phyloP scores from a whole-genome alignment of 768 basidiomycete genomes.

The Tylopilus cervinicoccineus region DNA sequence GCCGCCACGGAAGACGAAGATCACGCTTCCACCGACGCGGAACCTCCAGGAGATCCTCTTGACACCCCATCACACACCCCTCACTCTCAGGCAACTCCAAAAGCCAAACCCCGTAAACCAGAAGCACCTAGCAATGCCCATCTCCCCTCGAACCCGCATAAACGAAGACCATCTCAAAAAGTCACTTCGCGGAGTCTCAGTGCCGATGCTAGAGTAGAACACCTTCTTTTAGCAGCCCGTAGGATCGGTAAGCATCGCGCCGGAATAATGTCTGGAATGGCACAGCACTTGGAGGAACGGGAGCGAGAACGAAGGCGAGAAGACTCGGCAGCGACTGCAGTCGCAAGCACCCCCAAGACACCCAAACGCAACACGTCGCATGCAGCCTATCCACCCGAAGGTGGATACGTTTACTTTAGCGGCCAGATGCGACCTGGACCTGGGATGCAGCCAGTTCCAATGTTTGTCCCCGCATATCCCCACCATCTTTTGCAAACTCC shows the following conservation, averaged over 20 bases:
- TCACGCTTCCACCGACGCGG: conserved; percentile 23
- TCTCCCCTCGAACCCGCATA: conserved; percentile 10
- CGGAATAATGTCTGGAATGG: conserved; percentile 49
- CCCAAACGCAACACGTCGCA: conserved; percentile 31
- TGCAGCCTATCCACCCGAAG: conserved; percentile 16
- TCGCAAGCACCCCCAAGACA: conserved; percentile 23
- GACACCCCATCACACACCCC: conserved; percentile 16
- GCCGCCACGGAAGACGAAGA: conserved; percentile 25
- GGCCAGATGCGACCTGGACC: conserved; percentile 21
- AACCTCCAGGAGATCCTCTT: conserved; percentile 18
- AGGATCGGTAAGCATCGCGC: conserved; percentile 62
- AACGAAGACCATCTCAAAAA: conserved; percentile 28
- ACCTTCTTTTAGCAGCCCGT: conserved; percentile 68
- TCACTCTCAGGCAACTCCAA: conserved; percentile 20
- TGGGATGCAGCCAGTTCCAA: conserved; percentile 30
- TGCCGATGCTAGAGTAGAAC: conserved; percentile 68
- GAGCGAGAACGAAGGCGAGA: conserved; percentile 27
- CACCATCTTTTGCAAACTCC: conserved; percentile 29
- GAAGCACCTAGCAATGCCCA: conserved; percentile 14
- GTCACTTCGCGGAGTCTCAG: conserved; percentile 31
- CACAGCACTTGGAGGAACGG: conserved; percentile 33
- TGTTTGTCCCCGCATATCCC: conserved; percentile 29
- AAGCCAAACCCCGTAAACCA: conserved; percentile 18
- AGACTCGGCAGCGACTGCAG: conserved; percentile 20
- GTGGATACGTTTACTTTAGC: conserved; percentile 30